phyloP scores from a whole-genome alignment of 345 rosid genomes.

The Sisymbrium irio region DNA sequence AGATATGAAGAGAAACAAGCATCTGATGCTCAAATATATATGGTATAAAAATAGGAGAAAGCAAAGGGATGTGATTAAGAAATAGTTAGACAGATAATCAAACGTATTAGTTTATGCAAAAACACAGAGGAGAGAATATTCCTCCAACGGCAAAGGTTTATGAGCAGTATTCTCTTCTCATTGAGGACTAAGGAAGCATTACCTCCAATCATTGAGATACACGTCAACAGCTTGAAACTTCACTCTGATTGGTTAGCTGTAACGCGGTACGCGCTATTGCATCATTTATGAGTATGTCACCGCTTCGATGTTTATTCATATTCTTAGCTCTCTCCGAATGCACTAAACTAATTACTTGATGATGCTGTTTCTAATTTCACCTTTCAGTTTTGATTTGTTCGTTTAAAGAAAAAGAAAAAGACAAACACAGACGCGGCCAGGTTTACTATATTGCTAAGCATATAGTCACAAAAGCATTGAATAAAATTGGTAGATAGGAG shows the following conservation, averaged over 20 bases:
- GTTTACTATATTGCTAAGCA: not conserved
- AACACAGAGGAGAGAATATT: conserved; percentile 24
- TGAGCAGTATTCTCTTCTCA: too few species aligned
- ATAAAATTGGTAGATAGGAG: not conserved
- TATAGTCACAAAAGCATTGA: not conserved
- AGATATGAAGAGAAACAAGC: conserved; percentile 14
- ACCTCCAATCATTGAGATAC: conserved; percentile 22
- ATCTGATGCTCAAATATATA: conserved; percentile 10
- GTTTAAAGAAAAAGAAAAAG: not conserved
- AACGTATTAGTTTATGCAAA: not conserved
- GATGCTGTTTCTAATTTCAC: not conserved
- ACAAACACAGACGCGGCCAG: not conserved
- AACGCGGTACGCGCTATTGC: conserved; percentile 40
- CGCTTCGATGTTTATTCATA: conserved; percentile 3
- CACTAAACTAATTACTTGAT: not conserved
- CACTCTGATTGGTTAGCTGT: conserved; percentile 33
- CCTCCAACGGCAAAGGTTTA: conserved; percentile 27
- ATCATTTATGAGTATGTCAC: conserved; percentile 26
- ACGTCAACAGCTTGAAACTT: conserved; percentile 20
- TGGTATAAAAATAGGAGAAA: not conserved
- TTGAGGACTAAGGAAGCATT: not conserved
- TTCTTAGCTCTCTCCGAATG: not conserved
- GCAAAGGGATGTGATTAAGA: conserved; percentile 17
- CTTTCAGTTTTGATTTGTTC: not conserved
- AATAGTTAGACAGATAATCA: conserved; percentile 18